Base-by-base conservation (phyloP, 2,329 filamentous ascomycete species). In the Hypoxylon sp. region DNA sequence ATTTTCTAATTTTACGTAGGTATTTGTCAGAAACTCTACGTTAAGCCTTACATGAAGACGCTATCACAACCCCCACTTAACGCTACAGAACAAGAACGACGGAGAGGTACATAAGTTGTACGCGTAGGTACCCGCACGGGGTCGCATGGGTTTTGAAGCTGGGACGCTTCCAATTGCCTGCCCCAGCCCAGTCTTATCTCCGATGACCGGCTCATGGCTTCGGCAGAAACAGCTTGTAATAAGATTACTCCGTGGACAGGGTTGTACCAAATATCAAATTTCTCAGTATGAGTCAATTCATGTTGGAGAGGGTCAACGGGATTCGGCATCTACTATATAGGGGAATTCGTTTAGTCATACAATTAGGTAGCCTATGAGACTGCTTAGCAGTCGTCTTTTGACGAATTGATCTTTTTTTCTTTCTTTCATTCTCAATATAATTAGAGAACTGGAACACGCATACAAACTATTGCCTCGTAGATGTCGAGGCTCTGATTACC, bases 141-240 rank as follows among this genome's bases (percentile, higher is more conserved):
- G 50, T 17, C 35, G 33, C 59, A 44, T 31, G n/a, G 13, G 13
- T 22, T 59, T 29, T 17, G 29, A 33, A 37, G 54, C 54, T 19
- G 53, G 54, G 52, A 48, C 66, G 39, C 53, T 53, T 59, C 57
- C 29, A 63, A 10, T 54, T 66, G 44, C 59, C 66, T 55, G 48
- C 54, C 39, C 26, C 37, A 59, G 44, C 19, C 22, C 53, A 33
- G 33, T 24, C 55, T 67, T 70, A 70, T 70, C 67, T 70, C 67
- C 67, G 67, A 63, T 68, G 11, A 70, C 67, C 61, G 67, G 67
- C 58, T 52, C 39, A 35, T 58, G 19, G 35, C 24, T 59, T 69
- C 66, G 63, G 66, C 54, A 63, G 51, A 52, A 50, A n/a, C 52
- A 17, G 14, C n/a, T 26, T 19, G 10, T 39, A 3, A 6, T 35